phyloP scores from a whole-genome alignment of 805 yeast species.

The Hanseniaspora jakobsenii region DNA sequence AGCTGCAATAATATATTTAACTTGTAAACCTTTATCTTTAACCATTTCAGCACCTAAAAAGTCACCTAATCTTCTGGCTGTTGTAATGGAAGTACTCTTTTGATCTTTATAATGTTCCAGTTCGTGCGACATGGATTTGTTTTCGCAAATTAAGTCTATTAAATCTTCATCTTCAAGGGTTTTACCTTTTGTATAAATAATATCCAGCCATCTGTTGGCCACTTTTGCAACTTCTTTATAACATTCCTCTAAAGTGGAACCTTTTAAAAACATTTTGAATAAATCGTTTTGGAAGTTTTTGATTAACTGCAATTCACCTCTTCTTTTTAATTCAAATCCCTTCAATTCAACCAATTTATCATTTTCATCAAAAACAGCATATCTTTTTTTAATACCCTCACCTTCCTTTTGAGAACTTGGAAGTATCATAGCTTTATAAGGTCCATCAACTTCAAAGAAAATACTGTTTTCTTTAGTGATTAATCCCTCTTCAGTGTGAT shows the following conservation, averaged over 20 bases:
- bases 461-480: constrained; percentile 73
- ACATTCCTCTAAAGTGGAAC: constrained; percentile 64
- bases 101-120: constrained; percentile 79
- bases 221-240: constrained; percentile 82
- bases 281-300: constrained; percentile 93
- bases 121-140: constrained; percentile 87
- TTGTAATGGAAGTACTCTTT: constrained; percentile 89
- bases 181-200: constrained; percentile 72
- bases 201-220: constrained; percentile 93
- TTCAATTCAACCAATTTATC: constrained; percentile 89
- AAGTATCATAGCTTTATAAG: constrained; percentile 90
- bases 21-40: constrained; percentile 88
- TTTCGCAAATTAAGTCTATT: constrained; percentile 89
- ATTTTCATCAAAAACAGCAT: constrained; percentile 92
- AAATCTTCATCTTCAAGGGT: constrained; percentile 88
- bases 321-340: constrained; percentile 90
- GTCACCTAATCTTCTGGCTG: constrained; percentile 86
- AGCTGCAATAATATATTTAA: constrained; percentile 80
- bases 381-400: constrained; percentile 87
- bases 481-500: constrained; percentile 73
- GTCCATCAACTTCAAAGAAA: constrained; percentile 97
- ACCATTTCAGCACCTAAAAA: constrained; percentile 94
- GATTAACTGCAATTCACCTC: constrained; percentile 89
- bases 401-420: constrained; percentile 98
- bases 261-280: constrained; percentile 81